Evolutionary conservation across 2,329 filamentous ascomycete species (phyloP), one percentile per base, ranked within the genome.

Genomic region (Monilinia fructicola): DNA sequence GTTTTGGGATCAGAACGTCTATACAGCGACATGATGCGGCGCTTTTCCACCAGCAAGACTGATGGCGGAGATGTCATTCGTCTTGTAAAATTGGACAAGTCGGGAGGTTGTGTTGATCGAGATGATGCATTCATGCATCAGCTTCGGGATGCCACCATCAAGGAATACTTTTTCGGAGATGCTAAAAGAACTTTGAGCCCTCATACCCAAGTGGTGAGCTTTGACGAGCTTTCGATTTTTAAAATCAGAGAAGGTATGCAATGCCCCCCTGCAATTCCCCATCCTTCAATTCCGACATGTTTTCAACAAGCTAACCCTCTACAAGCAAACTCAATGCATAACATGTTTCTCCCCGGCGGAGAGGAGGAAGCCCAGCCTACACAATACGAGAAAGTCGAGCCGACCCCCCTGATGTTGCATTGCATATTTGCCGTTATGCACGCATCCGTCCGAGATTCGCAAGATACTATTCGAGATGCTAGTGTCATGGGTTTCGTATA

Each of bases 81-180:
- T 5, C 85, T 98, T 2, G 82, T 98, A 59, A 87, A 88, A 67
- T 82, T 99, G 16, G 87, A 93, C 69, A 93, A 92, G 76, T 96
- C 93, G 0, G 91, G 92, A 46, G 95, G 95, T 31, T 93, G 91
- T 48, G 91, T 91, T 1, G 87, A 91, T 73, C 85, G 92, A 58
- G 90, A 93, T 70, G 85, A 89, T 48, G 76, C 80, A 0, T 96
- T 92, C 77, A 87, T 93, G 82, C 90, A 91, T 73, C 83, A 87
- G 21, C 79, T 86, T 6, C 85, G 90, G 54, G 91, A 96, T 74
- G 86, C 90, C 0, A 85, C 90, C 61, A 93, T 97, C 63, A 90
- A 90, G 71, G 90, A 93, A 73, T 99, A 99, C 78, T 99, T 99
- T 80, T 99, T 97, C 76, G 95, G 95, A 12, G 90, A 91, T 69